phyloP scores from a whole-genome alignment of 176 grass and related monocot genomes.

The Musa beccarii region DNA sequence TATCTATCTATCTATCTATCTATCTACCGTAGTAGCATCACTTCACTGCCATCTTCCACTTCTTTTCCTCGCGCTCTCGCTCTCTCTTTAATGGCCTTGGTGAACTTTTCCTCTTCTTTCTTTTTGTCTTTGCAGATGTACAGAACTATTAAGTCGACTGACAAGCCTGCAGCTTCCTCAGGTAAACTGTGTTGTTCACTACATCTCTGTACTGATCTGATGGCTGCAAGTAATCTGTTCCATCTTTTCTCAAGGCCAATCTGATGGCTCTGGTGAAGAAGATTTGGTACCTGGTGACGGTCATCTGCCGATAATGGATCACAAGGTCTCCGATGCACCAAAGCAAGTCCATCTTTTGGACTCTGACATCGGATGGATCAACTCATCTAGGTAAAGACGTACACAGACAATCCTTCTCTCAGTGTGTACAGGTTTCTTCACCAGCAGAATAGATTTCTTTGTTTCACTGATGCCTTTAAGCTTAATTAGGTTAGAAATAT shows the following conservation, averaged over 20 bases:
- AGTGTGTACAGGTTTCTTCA: no score
- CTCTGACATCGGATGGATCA: background rate
- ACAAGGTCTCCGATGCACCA: background rate
- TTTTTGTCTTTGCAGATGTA: conserved; percentile 16
- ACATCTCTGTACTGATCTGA: background rate
- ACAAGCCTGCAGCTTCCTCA: conserved; percentile 21
- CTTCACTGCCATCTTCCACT: background rate
- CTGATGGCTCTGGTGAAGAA: conserved; percentile 14
- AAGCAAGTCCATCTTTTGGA: conserved; percentile 1
- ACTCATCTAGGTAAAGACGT: background rate
- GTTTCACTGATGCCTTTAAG: background rate
- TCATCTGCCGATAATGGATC: background rate
- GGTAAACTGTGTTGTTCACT: conserved; percentile 10
- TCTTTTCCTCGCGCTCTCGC: background rate
- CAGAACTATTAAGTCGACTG: conserved; percentile 20
- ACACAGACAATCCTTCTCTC: background rate
- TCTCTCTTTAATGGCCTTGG: background rate
- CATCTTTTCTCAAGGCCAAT: conserved; percentile 15
- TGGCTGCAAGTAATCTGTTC: background rate
- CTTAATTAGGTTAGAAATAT: background rate
- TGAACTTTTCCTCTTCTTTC: background rate
- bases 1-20: no score
- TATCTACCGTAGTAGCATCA: background rate
- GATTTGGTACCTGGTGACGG: background rate
- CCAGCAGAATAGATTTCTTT: no score